Evolutionary conservation across 306 rosid genomes (phyloP).

Genomic region (Clitoria ternatea): DNA sequence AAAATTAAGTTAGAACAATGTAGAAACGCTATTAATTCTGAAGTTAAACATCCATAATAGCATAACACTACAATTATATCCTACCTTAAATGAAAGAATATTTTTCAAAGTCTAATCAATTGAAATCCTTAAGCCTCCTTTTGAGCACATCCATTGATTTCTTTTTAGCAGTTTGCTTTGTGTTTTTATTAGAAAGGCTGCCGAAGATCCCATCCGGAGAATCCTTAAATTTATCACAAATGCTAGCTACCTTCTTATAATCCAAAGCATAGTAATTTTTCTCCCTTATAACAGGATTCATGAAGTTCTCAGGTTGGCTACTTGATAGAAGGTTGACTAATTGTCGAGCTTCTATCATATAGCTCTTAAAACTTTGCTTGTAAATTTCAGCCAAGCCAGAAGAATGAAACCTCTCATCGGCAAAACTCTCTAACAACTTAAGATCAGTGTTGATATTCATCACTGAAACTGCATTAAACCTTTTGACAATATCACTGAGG

Average conservation of each 20-base stretch:
- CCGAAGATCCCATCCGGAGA: slow-evolving; percentile 80
- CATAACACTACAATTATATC: slow-evolving; percentile 2
- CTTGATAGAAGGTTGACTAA: slow-evolving; percentile 74
- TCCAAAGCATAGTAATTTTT: slow-evolving; percentile 75
- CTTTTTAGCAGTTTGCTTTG: slow-evolving; percentile 80
- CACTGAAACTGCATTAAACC: slow-evolving; percentile 74
- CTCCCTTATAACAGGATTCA: slow-evolving; percentile 95
- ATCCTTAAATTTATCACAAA: slow-evolving; percentile 87
- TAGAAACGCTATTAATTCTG: neutral
- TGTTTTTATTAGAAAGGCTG: slow-evolving; percentile 70
- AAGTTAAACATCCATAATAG: slow-evolving; percentile 7
- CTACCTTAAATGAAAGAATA: slow-evolving; percentile 34
- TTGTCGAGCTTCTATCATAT: slow-evolving; percentile 74
- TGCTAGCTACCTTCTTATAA: slow-evolving; percentile 66
- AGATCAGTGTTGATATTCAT: slow-evolving; percentile 54
- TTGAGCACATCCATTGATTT: slow-evolving; percentile 85
- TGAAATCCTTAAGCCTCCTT: slow-evolving; percentile 84
- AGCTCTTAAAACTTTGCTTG: slow-evolving; percentile 50
- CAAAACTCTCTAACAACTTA: slow-evolving; percentile 60
- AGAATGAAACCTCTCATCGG: slow-evolving; percentile 65
- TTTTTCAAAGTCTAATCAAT: slow-evolving; percentile 32
- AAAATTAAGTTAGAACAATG: neutral
- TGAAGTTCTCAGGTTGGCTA: slow-evolving; percentile 94
- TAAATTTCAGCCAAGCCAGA: slow-evolving; percentile 67
- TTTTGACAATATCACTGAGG: slow-evolving; percentile 66